These are phyloP conservation scores for Cerrena zonata DNA, from an alignment of 1,284 basidiomycete species.

Conservation along the genomic window DNA sequence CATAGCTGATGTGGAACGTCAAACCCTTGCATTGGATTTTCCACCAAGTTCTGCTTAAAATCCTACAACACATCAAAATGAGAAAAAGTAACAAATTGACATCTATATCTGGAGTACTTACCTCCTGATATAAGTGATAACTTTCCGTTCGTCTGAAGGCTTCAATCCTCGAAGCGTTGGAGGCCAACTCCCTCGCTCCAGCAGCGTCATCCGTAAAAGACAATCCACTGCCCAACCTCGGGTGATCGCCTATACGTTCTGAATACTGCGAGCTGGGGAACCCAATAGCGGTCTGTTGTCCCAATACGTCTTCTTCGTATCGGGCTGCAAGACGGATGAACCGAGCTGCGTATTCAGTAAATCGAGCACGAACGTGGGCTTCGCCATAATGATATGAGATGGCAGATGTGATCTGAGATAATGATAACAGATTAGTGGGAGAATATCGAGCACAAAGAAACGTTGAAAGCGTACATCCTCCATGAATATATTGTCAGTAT, in stretches of 20 bases:
- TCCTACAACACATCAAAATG: conserved; percentile 38
- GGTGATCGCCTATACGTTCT: conserved; percentile 33
- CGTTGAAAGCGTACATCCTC: conserved; percentile 61
- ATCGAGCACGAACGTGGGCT: conserved; percentile 67
- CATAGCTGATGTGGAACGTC: conserved; percentile 72
- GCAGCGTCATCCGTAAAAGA: conserved; percentile 61
- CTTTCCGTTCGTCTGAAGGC: conserved; percentile 70
- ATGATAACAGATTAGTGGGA: neutral
- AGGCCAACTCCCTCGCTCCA: conserved; percentile 54
- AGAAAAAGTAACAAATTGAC: neutral
- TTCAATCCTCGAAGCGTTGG: conserved; percentile 72
- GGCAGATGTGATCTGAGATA: conserved; percentile 54
- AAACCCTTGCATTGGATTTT: conserved; percentile 52
- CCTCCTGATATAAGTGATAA: conserved; percentile 58
- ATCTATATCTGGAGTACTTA: conserved; percentile 28
- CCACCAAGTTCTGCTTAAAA: conserved; percentile 40
- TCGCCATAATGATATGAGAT: conserved; percentile 77
- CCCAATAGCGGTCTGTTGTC: conserved; percentile 57
- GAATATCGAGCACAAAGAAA: neutral
- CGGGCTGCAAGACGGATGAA: conserved; percentile 74
- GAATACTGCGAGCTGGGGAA: conserved; percentile 45
- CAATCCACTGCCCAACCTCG: conserved; percentile 60
- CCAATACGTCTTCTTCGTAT: conserved; percentile 71
- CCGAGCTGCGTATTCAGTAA: conserved; percentile 70
- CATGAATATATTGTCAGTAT: conserved; percentile 79